A percentile compares a stretch with the other conserved stretches of the same genome.
Evolutionary conservation across 345 rosid genomes (phyloP).

Genomic region (Kandelia obovata): DNA sequence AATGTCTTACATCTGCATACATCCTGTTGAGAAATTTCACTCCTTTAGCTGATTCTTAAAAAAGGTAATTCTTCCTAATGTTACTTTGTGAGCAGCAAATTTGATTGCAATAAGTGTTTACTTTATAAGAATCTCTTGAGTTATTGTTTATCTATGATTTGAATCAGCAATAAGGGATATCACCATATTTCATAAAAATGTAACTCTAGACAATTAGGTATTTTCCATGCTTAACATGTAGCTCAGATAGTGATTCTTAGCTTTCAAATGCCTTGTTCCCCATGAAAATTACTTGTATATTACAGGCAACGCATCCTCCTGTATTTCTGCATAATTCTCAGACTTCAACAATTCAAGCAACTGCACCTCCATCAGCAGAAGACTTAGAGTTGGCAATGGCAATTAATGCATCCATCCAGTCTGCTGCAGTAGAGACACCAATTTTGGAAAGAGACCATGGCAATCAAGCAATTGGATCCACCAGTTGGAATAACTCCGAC

Average conservation of each 20-base stretch:
- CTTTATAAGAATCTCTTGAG: no score
- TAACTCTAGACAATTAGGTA: no score
- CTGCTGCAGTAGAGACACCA: slow-evolving; percentile 40
- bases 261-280: neutral
- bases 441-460: slow-evolving; percentile 27
- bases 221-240: neutral
- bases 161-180: no score
- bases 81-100: no score
- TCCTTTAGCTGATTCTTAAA: no score
- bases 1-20: no score
- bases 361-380: slow-evolving; percentile 62
- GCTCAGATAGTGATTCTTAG: neutral
- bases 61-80: no score
- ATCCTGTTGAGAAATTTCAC: no score
- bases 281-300: slow-evolving; percentile 8
- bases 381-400: slow-evolving; percentile 74
- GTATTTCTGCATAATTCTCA: slow-evolving; percentile 51
- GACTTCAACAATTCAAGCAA: slow-evolving; percentile 41
- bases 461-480: slow-evolving; percentile 46
- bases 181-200: no score
- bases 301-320: slow-evolving; percentile 60
- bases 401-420: slow-evolving; percentile 70
- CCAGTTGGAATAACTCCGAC: slow-evolving; percentile 26
- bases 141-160: no score
- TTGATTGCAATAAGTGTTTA: no score